phyloP scores from a whole-genome alignment of 2,329 filamentous ascomycete genomes.

The Phialemoniopsis sp. region DNA sequence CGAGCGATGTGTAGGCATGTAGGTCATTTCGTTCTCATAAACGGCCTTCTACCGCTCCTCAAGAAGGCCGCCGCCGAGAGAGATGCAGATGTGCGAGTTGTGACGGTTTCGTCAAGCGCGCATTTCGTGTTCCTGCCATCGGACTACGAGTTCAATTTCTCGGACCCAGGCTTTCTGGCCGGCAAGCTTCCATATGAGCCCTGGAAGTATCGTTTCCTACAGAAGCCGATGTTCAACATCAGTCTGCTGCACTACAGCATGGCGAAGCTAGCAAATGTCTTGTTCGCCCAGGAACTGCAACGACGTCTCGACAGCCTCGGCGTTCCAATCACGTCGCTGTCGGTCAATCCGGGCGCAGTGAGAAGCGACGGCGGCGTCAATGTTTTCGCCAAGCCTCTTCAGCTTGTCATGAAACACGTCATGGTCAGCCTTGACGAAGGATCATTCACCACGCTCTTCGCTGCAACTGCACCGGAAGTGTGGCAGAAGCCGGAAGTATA shows the following conservation, averaged over 20 bases:
- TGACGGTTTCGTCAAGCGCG: constrained; percentile 4
- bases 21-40: constrained; percentile 18
- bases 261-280: constrained; percentile 14
- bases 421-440: no score
- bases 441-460: no score
- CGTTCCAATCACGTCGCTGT: constrained; percentile 10
- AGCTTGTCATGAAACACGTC: no score
- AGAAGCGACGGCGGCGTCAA: no score
- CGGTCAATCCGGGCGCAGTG: constrained; percentile 11
- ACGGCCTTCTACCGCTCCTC: constrained; percentile 19
- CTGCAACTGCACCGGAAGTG: no score
- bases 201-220: constrained; percentile 8
- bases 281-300: constrained; percentile 17
- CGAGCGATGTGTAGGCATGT: constrained; percentile 13
- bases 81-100: constrained; percentile 16
- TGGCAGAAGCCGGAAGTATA: no score
- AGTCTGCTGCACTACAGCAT: constrained; percentile 14
- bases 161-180: constrained; percentile 7
- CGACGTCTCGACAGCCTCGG: constrained; percentile 9
- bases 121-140: not conserved
- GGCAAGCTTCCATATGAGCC: constrained; percentile 6
- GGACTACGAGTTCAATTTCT: not conserved
- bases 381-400: no score
- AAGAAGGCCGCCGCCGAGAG: constrained; percentile 10
- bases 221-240: constrained; percentile 6